Evolutionary conservation across 1,139 yeast species (phyloP).

Genomic region (Taphrina communis): DNA sequence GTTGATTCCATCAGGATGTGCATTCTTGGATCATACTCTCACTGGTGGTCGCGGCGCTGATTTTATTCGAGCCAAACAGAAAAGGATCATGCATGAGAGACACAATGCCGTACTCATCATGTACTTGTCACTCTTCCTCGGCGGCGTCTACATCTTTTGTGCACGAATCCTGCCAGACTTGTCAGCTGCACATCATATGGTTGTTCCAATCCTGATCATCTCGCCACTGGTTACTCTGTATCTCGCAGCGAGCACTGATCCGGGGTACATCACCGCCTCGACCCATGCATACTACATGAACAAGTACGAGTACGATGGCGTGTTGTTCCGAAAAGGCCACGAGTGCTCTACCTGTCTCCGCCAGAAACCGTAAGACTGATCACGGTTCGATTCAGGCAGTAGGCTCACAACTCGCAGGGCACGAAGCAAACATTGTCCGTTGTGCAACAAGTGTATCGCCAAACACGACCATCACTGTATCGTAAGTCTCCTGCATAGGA

Average conservation of each 20-base stretch:
- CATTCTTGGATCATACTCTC: constrained; percentile 46
- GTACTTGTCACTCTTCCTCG: constrained; percentile 33
- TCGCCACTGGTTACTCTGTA: constrained; percentile 56
- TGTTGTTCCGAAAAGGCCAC: constrained; percentile 58
- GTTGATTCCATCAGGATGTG: constrained; percentile 43
- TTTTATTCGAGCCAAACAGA: constrained; percentile 28
- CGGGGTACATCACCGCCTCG: constrained; percentile 57
- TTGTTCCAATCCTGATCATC: constrained; percentile 49
- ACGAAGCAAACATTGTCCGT: constrained; percentile 84
- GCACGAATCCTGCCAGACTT: constrained; percentile 55
- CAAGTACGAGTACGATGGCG: constrained; percentile 59
- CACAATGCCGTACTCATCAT: constrained; percentile 45
- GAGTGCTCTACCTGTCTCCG: constrained; percentile 65
- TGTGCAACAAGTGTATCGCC: constrained; percentile 70
- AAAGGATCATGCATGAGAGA: constrained; percentile 45
- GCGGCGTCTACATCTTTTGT: constrained; percentile 27
- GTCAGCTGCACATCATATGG: constrained; percentile 50
- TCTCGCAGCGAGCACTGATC: constrained; percentile 61
- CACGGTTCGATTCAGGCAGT: background rate
- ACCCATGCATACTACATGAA: constrained; percentile 49
- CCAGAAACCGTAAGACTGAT: constrained; percentile 59
- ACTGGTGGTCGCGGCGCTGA: constrained; percentile 44
- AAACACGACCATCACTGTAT: constrained; percentile 85
- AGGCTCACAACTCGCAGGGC: constrained; percentile 54
- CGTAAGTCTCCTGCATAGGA: constrained; percentile 5